Base-by-base conservation (phyloP, 2,329 filamentous ascomycete genomes). In the Microcyclospora tardicrescens region DNA sequence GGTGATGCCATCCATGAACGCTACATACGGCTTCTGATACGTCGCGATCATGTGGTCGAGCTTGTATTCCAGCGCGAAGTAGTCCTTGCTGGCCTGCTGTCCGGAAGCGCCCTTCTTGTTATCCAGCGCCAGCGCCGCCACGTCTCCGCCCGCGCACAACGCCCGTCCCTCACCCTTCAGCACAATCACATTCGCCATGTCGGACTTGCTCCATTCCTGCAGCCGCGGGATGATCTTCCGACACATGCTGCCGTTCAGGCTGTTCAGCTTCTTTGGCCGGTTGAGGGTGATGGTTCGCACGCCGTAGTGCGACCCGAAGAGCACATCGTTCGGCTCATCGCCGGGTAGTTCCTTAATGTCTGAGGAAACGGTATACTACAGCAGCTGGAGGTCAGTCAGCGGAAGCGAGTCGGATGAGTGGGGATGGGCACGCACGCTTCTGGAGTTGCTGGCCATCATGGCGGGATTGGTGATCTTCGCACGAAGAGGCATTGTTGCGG, bases 1-100 rank as follows among this genome's bases (percentile, higher is more conserved):
- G 37, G 93, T 98, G 61, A 94, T 83, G 43, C 91, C 91, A 57
- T 98, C 91, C 80, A 98, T 93, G 57, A 96, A 82, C 27, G 91
- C 83, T 37, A 98, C 77, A 57, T 91, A 93, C 0, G 91, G 91
- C 67, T 95, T 98, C 44, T 69, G 60, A 66, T 94, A 95, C 29
- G 87, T 95, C 15, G 91, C 84, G 58, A 98, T 94, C 51, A 89
- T 71, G 64, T 98, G 91, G 60, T 98, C 84, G 46, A 98, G 78
- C 66, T 84, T 81, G 71, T 96, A 98, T 78, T 98, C 93, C 41
- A 91, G 78, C 10, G 68, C 84, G 60, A 98, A 98, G 70, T 93
- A 98, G 37, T 87, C 78, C 35, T 74, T 68, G 19, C 87, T 93
- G 52, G 72, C 71, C 55, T 79, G 67, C 65, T 84, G 79, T 27